Conservation (phyloP, 331 rosid genomes). For the Pyracantha coccinea region DNA sequence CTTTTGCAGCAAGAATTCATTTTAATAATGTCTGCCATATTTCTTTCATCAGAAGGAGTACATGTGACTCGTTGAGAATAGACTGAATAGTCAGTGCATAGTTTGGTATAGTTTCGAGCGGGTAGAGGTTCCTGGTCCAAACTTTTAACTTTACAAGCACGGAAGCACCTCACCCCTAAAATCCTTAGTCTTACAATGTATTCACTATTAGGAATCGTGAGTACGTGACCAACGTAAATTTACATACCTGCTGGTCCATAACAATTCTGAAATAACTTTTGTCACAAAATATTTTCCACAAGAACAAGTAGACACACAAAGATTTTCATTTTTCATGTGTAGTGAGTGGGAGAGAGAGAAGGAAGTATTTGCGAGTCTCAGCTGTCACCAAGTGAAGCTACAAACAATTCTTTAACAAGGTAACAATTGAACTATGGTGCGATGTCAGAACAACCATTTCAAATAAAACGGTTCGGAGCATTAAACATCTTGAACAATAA, state of each 20-base stretch:
- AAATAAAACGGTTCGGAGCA: neutral
- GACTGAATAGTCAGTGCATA: neutral
- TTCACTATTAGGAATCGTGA: neutral
- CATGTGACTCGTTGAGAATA: neutral
- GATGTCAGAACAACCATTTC: neutral
- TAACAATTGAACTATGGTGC: neutral
- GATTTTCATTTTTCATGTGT: neutral
- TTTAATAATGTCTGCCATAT: neutral
- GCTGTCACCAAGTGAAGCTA: neutral
- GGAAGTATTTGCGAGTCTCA: neutral
- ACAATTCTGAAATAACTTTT: neutral
- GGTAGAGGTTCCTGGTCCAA: neutral
- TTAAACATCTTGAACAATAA: conserved; percentile 6
- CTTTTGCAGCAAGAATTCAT: neutral
- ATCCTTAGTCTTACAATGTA: neutral
- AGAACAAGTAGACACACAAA: neutral
- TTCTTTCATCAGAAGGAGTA: neutral
- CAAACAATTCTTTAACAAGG: neutral
- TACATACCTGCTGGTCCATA: neutral
- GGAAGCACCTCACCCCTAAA: neutral
- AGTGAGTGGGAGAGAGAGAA: neutral
- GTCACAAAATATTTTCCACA: neutral
- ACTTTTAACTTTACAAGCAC: neutral
- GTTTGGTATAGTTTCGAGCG: neutral
- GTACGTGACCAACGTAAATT: neutral